phyloP scores from a whole-genome alignment of 176 grass and related monocot species.

The Rhynchospora tenuis region DNA sequence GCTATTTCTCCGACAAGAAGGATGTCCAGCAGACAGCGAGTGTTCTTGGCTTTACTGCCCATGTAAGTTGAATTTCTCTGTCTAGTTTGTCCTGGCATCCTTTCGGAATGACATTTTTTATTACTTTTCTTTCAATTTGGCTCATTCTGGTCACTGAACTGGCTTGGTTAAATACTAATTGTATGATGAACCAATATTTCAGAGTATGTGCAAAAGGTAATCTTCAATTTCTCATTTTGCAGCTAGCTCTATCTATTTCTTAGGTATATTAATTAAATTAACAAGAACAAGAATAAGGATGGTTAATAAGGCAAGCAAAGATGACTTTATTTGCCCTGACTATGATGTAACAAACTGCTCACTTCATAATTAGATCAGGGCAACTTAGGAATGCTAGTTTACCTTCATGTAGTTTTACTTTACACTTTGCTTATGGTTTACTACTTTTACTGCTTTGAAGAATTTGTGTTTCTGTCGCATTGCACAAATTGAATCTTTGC shows the following conservation, averaged over 20 bases:
- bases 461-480: background rate
- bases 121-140: background rate
- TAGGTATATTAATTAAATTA: background rate
- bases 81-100: background rate
- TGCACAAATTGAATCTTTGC: background rate
- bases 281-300: background rate
- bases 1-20: slow-evolving; percentile 80
- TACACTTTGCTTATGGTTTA: background rate
- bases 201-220: background rate
- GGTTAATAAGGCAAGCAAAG: background rate
- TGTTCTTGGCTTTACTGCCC: slow-evolving; percentile 73
- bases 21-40: slow-evolving; percentile 57
- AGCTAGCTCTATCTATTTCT: background rate
- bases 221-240: background rate
- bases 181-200: background rate
- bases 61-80: slow-evolving; percentile 48
- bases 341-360: background rate
- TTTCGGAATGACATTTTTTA: background rate
- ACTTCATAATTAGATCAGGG: background rate
- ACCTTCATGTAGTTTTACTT: background rate
- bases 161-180: slow-evolving; percentile 9
- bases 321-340: background rate
- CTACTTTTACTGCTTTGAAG: background rate
- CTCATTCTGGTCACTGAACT: background rate
- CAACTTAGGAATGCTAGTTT: background rate